Evolutionary conservation across 139 green algal genomes (phyloP).

Genomic region (Picochlorum sp.): DNA sequence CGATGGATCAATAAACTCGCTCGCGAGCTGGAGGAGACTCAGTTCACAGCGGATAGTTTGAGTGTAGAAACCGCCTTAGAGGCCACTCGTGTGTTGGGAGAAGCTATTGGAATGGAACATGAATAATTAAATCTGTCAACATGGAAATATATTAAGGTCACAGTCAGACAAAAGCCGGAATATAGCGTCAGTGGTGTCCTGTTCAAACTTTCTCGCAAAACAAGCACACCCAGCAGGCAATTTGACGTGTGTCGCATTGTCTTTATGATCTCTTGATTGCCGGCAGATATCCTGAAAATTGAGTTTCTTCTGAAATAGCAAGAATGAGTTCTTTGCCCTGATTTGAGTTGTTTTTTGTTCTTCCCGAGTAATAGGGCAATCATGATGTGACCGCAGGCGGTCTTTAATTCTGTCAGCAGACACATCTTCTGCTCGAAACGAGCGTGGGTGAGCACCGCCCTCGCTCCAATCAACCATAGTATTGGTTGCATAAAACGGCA

Average conservation of each 20-base stretch:
- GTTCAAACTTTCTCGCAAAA: not conserved
- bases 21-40: too few relatives aligned
- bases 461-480: constrained; percentile 1
- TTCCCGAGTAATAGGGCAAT: not conserved
- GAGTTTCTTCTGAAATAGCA: not conserved
- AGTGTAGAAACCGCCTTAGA: too few relatives aligned
- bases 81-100: too few relatives aligned
- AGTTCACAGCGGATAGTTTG: too few relatives aligned
- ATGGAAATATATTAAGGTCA: not conserved
- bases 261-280: not conserved
- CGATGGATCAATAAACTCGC: too few relatives aligned
- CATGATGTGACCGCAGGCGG: not conserved
- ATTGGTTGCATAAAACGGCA: constrained; percentile 2
- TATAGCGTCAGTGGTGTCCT: not conserved
- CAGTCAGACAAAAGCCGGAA: not conserved
- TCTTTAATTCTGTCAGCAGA: not conserved
- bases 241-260: not conserved
- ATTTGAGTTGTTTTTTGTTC: constrained; percentile 2
- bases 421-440: not conserved
- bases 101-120: not conserved
- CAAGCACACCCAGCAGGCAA: not conserved
- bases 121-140: not conserved
- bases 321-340: not conserved
- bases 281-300: not conserved
- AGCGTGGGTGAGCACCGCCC: not conserved